Evolutionary conservation across 768 basidiomycete genomes (phyloP), one percentile per base, ranked within the genome.

Genomic region (Rhizopogon rudus): DNA sequence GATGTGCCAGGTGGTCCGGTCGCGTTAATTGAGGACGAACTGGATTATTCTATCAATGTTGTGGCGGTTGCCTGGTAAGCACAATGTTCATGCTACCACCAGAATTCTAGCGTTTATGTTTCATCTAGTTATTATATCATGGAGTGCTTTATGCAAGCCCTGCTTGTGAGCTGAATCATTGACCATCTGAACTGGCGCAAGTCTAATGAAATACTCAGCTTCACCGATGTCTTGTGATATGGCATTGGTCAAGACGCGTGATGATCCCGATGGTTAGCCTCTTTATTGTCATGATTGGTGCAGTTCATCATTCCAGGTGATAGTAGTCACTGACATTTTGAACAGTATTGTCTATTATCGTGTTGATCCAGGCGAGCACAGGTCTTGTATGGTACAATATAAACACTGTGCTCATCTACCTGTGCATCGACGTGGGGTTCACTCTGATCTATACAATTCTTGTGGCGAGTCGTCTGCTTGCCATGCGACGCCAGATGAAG

Each of bases 381-480:
- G 63, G 59, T 12, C 41, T 56, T 12, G 22, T 59, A 33, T 63
- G 63, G 52, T 65, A 65, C 44, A 55, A 68, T 48, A 49, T 68
- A 48, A 53, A 60, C 51, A 50, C 58, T n/a, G 54, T 65, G 43
- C 39, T 71, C 9, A 60, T 60, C 1, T 75, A 73, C 52, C 65
- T 66, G 42, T 65, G 54, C 37, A 57, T 72, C 16, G 59, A 70
- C 14, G 52, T 73, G 6, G 64, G 63, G 14, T 51, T 70, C 29
- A 73, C 68, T 43, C 37, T 74, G 40, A n/a, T 69, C 22, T 61
- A 69, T 37, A 71, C 73, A 0, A 13, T 68, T 29, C 59, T 71
- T 7, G 70, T 76, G 40, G 62, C 57, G 0, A 50, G 50, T 1
- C 71, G 71, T 16, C 63, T 76, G 3, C 57, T 66, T 6, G 10